Base-by-base conservation (phyloP, 2,329 filamentous ascomycete genomes). In the Xylariales sp. region DNA sequence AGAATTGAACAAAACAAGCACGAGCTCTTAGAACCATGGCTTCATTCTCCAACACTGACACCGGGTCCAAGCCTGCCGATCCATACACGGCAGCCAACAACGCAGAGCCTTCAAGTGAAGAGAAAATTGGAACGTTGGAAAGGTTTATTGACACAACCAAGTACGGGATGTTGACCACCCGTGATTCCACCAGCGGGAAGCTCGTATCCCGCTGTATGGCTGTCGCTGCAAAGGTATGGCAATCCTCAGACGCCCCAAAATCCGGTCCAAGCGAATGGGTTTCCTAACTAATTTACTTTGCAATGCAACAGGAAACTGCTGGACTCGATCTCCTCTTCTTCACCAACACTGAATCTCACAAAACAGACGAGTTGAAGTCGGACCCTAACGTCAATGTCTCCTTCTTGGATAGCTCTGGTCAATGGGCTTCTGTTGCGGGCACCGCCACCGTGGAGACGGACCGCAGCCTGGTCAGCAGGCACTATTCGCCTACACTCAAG, bases 341-440 rank as follows among this genome's bases (percentile, higher is more conserved):
- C 70, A 89, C 88, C 56, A 95, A 95, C 70, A 89, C 87, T 45
- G 85, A 91, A 59, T 89, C 86, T 8, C 81, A 87, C 65, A 95
- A 95, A 73, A 89, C 87, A 5, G 76, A 88, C 60, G 88, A 95
- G 55, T 74, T 95, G 29, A 70, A 77, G 40, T 69, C 70, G 40
- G 82, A 94, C 60, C 69, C 82, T 0, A 76, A 86, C 50, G 75
- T 89, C 67, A 94, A 95, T 67, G 74, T 95, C 47, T 78, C 83
- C 33, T 95, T 95, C 70, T 72, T 91, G 50, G 84, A 85, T 59
- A 61, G 63, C 47, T 77, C 78, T 3, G 87, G 88, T 49, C 82
- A 91, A 60, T 95, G 89, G 89, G 88, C 88, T 1, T 93, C 86
- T 3, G 69, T 95, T 44, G 85, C 85, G n/a, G 89, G 89, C 35